Conservation (phyloP, 2,329 filamentous ascomycete genomes). For the Apiospora koreana region DNA sequence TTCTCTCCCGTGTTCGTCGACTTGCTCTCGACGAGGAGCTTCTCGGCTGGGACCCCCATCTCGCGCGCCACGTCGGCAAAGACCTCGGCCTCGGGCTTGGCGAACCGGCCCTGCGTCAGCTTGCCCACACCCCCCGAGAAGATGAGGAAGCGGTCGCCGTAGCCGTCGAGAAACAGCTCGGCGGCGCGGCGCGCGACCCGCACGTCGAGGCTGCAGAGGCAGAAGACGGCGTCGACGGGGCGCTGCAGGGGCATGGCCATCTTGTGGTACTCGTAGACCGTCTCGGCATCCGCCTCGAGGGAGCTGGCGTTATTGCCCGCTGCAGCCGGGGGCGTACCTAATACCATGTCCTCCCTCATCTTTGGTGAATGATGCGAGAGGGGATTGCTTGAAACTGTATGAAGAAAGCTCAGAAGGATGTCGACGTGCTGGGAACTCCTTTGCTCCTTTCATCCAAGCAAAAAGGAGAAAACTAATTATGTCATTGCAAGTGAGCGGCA, state of each 20-base stretch:
- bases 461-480: background rate
- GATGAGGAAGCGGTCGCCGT: slow-evolving; percentile 38
- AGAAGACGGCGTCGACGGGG: slow-evolving; percentile 45
- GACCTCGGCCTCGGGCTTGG: slow-evolving; percentile 42
- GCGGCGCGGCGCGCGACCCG: slow-evolving; percentile 45
- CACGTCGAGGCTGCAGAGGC: slow-evolving; percentile 48
- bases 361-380: background rate
- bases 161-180: slow-evolving; percentile 41
- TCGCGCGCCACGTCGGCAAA: slow-evolving; percentile 42
- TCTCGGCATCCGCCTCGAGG: slow-evolving; percentile 33
- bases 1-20: slow-evolving; percentile 51
- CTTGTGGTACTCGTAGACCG: slow-evolving; percentile 46
- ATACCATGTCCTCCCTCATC: background rate
- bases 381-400: background rate
- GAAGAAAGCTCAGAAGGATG: too few relatives aligned
- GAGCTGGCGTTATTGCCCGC: background rate
- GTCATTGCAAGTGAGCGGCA: background rate
- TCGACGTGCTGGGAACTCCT: background rate
- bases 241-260: slow-evolving; percentile 35
- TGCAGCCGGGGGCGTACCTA: background rate
- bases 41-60: slow-evolving; percentile 40
- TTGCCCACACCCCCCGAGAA: slow-evolving; percentile 45
- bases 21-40: slow-evolving; percentile 40
- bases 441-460: background rate
- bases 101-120: slow-evolving; percentile 41